These are phyloP conservation scores for Trichophyton simii DNA, from an alignment of 2,329 filamentous ascomycete species.

Conservation along the genomic window DNA sequence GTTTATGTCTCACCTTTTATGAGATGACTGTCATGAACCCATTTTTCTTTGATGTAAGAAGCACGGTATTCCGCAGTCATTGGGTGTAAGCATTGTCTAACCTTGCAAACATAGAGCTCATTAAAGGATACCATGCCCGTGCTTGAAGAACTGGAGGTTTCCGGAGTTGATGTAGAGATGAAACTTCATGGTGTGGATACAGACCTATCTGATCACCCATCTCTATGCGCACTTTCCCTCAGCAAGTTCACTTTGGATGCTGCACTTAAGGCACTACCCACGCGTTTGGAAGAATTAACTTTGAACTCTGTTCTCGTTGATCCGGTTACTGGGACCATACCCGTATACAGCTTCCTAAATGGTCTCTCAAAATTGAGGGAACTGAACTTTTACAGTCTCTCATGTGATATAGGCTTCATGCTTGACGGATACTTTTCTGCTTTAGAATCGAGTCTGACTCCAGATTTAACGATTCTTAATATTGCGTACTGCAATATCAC, in stretches of 20 bases:
- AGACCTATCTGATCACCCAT: neutral
- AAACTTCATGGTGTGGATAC: neutral
- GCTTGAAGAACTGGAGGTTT: neutral
- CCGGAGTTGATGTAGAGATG: neutral
- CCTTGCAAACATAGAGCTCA: neutral
- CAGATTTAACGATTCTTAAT: neutral
- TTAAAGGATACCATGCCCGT: neutral
- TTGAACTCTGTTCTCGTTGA: neutral
- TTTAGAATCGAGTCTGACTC: neutral
- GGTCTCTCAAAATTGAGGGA: neutral
- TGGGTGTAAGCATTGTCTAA: neutral
- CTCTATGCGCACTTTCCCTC: neutral
- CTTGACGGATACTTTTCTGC: neutral
- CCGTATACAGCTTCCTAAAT: neutral
- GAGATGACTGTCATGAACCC: neutral
- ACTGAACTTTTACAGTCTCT: neutral
- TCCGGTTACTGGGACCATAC: neutral
- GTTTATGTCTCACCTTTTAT: neutral
- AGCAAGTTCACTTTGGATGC: neutral
- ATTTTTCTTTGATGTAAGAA: neutral
- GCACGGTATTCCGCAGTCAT: neutral
- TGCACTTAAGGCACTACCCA: neutral
- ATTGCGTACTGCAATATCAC: neutral
- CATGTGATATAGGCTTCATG: neutral
- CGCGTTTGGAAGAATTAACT: neutral